These are phyloP conservation scores for Candida tropicalis DNA, from an alignment of 1,139 yeast genomes.

Conservation along the genomic window DNA sequence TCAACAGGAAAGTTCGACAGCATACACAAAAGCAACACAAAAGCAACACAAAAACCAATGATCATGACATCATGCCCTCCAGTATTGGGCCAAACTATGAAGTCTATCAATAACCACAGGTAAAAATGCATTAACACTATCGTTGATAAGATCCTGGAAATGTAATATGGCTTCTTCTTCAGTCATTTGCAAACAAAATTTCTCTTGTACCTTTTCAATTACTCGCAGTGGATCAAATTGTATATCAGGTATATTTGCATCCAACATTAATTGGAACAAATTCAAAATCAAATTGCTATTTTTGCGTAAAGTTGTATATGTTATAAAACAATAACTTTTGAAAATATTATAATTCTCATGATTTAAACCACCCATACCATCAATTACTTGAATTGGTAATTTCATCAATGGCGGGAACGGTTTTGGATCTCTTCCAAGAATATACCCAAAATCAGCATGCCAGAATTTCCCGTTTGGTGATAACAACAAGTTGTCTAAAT, in stretches of 20 bases:
- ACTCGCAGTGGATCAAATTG: slow-evolving; percentile 75
- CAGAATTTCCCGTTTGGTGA: slow-evolving; percentile 83
- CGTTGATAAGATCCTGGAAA: slow-evolving; percentile 90
- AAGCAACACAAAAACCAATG: background rate
- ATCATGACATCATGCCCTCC: slow-evolving; percentile 71
- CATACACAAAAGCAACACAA: background rate
- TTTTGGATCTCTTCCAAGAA: slow-evolving; percentile 94
- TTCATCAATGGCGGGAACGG: slow-evolving; percentile 99
- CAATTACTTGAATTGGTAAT: slow-evolving; percentile 93
- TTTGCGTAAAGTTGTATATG: slow-evolving; percentile 86
- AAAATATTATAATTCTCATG: slow-evolving; percentile 86
- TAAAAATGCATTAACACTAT: slow-evolving; percentile 87
- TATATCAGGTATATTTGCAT: slow-evolving; percentile 89
- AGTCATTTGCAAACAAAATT: slow-evolving; percentile 88
- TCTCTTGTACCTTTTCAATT: slow-evolving; percentile 87
- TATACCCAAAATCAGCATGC: slow-evolving; percentile 98
- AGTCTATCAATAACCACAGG: slow-evolving; percentile 95
- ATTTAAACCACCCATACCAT: slow-evolving; percentile 94
- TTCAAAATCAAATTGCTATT: slow-evolving; percentile 88
- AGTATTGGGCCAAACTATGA: slow-evolving; percentile 95
- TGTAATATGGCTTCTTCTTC: slow-evolving; percentile 96
- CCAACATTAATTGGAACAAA: slow-evolving; percentile 90
- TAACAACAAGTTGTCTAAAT: slow-evolving; percentile 80
- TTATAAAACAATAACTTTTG: slow-evolving; percentile 91
- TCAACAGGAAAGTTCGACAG: no score